Evolutionary conservation across 2,329 filamentous ascomycete genomes (phyloP).

Genomic region (Aspergillus tanneri): DNA sequence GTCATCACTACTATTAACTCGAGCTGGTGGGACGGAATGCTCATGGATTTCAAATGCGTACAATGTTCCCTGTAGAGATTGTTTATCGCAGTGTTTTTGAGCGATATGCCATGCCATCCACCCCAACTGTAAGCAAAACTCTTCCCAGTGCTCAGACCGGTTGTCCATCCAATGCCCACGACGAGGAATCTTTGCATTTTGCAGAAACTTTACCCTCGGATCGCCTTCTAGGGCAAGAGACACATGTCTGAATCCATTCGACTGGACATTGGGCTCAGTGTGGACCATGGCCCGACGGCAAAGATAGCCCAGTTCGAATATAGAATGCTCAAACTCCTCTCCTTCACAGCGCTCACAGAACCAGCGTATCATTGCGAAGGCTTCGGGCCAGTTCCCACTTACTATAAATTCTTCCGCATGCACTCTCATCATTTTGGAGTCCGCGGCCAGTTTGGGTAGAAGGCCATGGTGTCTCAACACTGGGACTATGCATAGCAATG

Average conservation of each 20-base stretch:
- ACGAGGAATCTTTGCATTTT: neutral
- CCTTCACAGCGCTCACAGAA: slow-evolving; percentile 26
- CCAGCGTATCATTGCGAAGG: slow-evolving; percentile 25
- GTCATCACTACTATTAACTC: neutral
- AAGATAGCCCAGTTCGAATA: slow-evolving; percentile 27
- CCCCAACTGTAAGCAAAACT: slow-evolving; percentile 23
- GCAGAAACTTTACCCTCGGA: slow-evolving; percentile 12
- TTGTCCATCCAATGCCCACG: slow-evolving; percentile 14
- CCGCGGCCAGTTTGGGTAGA: slow-evolving; percentile 25
- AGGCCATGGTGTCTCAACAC: slow-evolving; percentile 17
- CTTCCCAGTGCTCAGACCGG: slow-evolving; percentile 16
- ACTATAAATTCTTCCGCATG: slow-evolving; percentile 9
- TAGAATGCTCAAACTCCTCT: slow-evolving; percentile 24
- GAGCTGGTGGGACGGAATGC: neutral
- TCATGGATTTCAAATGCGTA: neutral
- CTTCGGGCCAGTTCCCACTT: slow-evolving; percentile 20
- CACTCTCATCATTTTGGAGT: slow-evolving; percentile 14
- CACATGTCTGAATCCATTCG: slow-evolving; percentile 10
- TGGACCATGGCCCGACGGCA: slow-evolving; percentile 27
- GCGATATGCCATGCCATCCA: slow-evolving; percentile 27
- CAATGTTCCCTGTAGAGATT: slow-evolving; percentile 10
- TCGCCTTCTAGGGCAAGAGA: slow-evolving; percentile 15
- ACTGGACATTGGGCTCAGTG: slow-evolving; percentile 3
- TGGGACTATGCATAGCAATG: slow-evolving; percentile 34
- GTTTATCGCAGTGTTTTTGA: neutral